Evolutionary conservation across 371 early-diverging fungal species (phyloP).

Genomic region (Rhizoclosmatium hyalinum): DNA sequence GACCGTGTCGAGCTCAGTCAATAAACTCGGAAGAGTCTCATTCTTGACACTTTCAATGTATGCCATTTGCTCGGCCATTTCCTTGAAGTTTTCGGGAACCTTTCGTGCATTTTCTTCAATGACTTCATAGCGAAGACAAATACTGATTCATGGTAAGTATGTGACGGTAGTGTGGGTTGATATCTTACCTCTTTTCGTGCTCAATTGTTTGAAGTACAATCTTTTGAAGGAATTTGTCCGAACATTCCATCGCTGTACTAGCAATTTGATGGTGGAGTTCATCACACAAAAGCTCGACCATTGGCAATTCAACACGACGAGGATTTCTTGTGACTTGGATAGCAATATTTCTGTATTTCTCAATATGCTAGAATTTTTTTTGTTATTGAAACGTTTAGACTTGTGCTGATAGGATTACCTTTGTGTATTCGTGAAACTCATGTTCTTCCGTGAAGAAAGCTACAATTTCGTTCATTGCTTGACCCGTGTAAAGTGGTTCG

Average conservation of each 20-base stretch:
- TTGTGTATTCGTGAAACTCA: slow-evolving; percentile 56
- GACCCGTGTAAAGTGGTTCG: slow-evolving; percentile 37
- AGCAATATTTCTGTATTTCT: slow-evolving; percentile 51
- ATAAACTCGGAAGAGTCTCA: slow-evolving; percentile 53
- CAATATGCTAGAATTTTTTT: slow-evolving; percentile 50
- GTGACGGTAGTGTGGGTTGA: neutral
- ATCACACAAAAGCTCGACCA: slow-evolving; percentile 57
- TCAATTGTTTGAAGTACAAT: slow-evolving; percentile 51
- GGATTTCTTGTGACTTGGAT: slow-evolving; percentile 43
- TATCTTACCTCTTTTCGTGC: slow-evolving; percentile 46
- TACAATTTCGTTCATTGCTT: slow-evolving; percentile 40
- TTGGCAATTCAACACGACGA: slow-evolving; percentile 50
- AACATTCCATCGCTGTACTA: slow-evolving; percentile 45
- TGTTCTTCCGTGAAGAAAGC: slow-evolving; percentile 50
- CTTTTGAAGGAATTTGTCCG: slow-evolving; percentile 51
- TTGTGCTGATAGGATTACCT: slow-evolving; percentile 37
- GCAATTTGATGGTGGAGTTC: slow-evolving; percentile 55
- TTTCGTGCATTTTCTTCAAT: slow-evolving; percentile 56
- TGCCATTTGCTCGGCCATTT: slow-evolving; percentile 66
- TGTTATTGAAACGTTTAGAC: neutral
- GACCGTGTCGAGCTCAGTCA: slow-evolving; percentile 56
- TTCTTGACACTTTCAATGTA: slow-evolving; percentile 55
- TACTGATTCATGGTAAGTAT: slow-evolving; percentile 30
- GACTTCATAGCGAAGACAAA: slow-evolving; percentile 57
- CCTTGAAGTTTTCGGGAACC: slow-evolving; percentile 64